These are phyloP conservation scores for Chaetoscypha palmicola DNA, from an alignment of 2,329 filamentous ascomycete genomes.

Conservation along the genomic window DNA sequence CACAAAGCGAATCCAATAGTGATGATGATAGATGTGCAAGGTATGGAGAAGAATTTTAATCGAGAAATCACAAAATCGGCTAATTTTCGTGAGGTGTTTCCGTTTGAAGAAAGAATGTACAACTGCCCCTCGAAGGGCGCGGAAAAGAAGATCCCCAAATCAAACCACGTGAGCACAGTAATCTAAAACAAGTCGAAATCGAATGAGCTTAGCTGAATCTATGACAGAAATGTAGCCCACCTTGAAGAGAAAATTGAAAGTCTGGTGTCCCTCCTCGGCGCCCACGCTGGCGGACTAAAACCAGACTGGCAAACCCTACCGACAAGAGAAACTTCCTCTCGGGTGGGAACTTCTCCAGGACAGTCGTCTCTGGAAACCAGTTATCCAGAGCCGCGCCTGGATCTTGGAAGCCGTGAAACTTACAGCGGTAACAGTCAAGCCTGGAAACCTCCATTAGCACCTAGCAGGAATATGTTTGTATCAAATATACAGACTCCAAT, in stretches of 20 bases:
- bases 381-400: neutral
- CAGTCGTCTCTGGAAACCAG: neutral
- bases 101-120: conserved; percentile 21
- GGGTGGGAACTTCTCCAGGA: neutral
- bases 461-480: neutral
- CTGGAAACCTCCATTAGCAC: neutral
- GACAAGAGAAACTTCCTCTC: neutral
- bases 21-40: conserved; percentile 13
- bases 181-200: neutral
- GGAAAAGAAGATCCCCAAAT: conserved; percentile 20
- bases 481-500: no score
- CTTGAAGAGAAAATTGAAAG: conserved; percentile 16
- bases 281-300: conserved; percentile 9
- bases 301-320: conserved; percentile 4
- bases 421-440: neutral
- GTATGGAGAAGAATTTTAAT: conserved; percentile 1
- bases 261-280: conserved; percentile 19
- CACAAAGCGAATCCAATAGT: conserved; percentile 2
- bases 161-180: conserved; percentile 12
- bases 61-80: neutral
- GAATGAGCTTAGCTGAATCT: neutral
- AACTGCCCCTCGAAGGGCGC: conserved; percentile 10
- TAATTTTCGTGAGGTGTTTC: conserved; percentile 14
- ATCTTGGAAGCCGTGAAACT: neutral
- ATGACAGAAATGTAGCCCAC: conserved; percentile 1